Evolutionary conservation across 257 asterid genomes (phyloP).

Genomic region (Nicotiana benthamiana): DNA sequence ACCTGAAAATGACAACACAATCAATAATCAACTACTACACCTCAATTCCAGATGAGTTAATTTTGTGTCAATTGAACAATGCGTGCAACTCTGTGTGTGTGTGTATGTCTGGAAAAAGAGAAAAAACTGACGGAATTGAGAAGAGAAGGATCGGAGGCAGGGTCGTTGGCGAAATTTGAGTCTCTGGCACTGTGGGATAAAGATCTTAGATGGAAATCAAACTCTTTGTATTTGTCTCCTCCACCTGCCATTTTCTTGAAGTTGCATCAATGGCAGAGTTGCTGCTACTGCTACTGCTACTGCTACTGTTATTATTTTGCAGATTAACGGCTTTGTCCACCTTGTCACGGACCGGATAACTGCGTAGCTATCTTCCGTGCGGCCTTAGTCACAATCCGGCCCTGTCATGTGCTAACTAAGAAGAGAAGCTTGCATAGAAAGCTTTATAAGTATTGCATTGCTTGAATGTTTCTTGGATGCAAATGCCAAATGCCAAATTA

Average conservation of each 20-base stretch:
- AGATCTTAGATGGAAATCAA: slow-evolving; percentile 78
- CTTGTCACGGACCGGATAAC: too few relatives aligned
- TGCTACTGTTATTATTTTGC: too few relatives aligned
- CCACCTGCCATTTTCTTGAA: slow-evolving; percentile 18
- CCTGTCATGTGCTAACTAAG: too few relatives aligned
- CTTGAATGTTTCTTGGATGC: too few relatives aligned
- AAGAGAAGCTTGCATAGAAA: too few relatives aligned
- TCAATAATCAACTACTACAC: neutral
- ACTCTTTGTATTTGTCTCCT: slow-evolving; percentile 31
- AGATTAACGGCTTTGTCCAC: too few relatives aligned
- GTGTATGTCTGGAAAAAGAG: neutral
- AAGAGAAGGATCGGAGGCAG: slow-evolving; percentile 64
- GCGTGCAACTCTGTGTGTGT: neutral
- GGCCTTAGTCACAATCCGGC: too few relatives aligned
- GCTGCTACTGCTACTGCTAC: neutral
- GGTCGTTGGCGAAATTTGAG: slow-evolving; percentile 60
- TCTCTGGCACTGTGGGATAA: slow-evolving; percentile 68
- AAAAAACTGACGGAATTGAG: slow-evolving; percentile 45
- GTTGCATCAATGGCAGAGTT: neutral
- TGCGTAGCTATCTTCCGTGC: too few relatives aligned
- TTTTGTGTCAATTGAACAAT: neutral
- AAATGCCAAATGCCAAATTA: too few relatives aligned
- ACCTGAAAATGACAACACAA: slow-evolving; percentile 36
- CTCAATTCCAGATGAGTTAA: neutral
- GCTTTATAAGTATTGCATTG: too few relatives aligned